Evolutionary conservation across 768 basidiomycete species (phyloP).

Genomic region (Epithele typhae): DNA sequence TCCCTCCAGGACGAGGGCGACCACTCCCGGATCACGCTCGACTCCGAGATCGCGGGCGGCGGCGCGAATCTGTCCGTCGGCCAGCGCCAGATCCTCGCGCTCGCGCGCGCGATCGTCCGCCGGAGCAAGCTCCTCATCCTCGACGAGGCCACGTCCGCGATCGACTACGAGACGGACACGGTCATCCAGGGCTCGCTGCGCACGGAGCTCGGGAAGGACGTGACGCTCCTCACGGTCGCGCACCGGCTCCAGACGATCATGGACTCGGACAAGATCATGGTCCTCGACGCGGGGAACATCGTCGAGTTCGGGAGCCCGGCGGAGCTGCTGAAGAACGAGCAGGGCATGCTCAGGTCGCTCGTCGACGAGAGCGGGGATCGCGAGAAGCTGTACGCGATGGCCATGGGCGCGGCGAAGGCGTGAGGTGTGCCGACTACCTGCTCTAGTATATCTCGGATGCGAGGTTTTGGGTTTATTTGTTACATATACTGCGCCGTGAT

Average conservation of each 20-base stretch:
- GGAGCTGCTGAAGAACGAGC: constrained; percentile 44
- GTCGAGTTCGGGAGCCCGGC: constrained; percentile 51
- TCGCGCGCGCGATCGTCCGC: constrained; percentile 54
- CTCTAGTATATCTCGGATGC: too few species aligned
- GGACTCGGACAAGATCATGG: constrained; percentile 55
- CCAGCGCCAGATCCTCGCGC: constrained; percentile 53
- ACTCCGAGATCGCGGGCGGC: constrained; percentile 39
- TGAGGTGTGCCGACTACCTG: too few species aligned
- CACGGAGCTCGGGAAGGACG: constrained; percentile 34
- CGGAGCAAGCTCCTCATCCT: constrained; percentile 51
- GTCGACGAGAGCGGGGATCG: constrained; percentile 56
- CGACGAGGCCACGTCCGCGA: constrained; percentile 50
- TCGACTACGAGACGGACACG: constrained; percentile 52
- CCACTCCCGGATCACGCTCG: constrained; percentile 36
- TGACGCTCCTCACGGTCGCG: constrained; percentile 55
- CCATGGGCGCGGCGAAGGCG: neutral
- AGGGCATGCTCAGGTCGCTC: constrained; percentile 43
- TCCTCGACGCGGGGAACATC: constrained; percentile 37
- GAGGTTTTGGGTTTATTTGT: too few species aligned
- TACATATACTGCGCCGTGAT: too few species aligned
- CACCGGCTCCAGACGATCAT: constrained; percentile 54
- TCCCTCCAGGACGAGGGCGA: constrained; percentile 29
- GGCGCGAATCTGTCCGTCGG: constrained; percentile 47
- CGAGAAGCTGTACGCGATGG: constrained; percentile 40
- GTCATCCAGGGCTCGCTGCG: constrained; percentile 53